A percentile compares a stretch with the other conserved stretches of the same genome.
phyloP scores from a whole-genome alignment of 1,139 yeast species.

The Suhomyces bokatorum region DNA sequence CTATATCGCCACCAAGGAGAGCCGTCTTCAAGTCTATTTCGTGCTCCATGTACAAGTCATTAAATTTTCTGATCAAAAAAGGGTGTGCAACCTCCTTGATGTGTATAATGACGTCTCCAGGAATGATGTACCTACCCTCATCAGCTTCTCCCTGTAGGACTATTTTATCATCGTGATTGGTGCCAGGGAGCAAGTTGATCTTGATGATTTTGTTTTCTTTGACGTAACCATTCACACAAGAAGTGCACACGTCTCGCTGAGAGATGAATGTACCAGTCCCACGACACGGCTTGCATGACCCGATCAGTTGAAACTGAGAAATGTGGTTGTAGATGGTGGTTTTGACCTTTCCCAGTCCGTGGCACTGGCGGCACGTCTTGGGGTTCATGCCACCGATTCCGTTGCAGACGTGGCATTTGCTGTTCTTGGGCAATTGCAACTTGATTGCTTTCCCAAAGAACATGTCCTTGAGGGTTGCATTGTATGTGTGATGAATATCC shows the following conservation, averaged over 20 bases:
- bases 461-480: constrained; percentile 47
- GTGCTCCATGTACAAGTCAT: constrained; percentile 48
- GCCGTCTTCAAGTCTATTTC: constrained; percentile 54
- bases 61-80: constrained; percentile 48
- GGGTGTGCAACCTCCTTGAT: constrained; percentile 37
- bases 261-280: constrained; percentile 39
- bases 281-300: constrained; percentile 36
- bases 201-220: constrained; percentile 53
- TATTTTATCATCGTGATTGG: constrained; percentile 50
- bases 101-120: constrained; percentile 65
- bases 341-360: constrained; percentile 40
- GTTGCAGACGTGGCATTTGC: constrained; percentile 42
- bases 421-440: constrained; percentile 44
- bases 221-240: constrained; percentile 40
- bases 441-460: constrained; percentile 50
- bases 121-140: constrained; percentile 56
- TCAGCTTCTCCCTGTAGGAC: constrained; percentile 61
- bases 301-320: constrained; percentile 36
- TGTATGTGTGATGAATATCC: constrained; percentile 47
- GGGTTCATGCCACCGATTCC: constrained; percentile 48
- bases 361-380: constrained; percentile 35
- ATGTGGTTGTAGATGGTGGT: constrained; percentile 34
- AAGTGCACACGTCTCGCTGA: constrained; percentile 33
- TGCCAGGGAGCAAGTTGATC: constrained; percentile 55
- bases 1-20: constrained; percentile 53